phyloP scores from a whole-genome alignment of 148 eudicot genomes.

The Dysphania ambrosioides region DNA sequence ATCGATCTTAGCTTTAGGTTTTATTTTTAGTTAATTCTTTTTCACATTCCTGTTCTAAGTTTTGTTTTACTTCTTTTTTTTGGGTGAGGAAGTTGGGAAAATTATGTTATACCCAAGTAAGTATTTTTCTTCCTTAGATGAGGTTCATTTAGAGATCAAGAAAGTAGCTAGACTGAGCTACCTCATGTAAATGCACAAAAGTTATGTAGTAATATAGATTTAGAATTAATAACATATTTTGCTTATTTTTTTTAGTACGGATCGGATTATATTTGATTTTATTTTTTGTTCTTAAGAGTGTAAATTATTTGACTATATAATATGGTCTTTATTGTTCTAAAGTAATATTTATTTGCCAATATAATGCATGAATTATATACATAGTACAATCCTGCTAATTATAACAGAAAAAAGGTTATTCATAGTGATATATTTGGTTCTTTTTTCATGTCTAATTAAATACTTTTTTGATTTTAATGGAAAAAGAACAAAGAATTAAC shows the following conservation, averaged over 20 bases:
- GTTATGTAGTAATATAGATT: not conserved
- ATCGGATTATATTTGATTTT: too few species aligned
- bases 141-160: not conserved
- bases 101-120: too few species aligned
- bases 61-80: not conserved
- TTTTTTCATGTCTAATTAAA: too few species aligned
- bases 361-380: not conserved
- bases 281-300: not conserved
- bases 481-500: too few species aligned
- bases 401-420: too few species aligned
- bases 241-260: not conserved
- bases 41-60: not conserved
- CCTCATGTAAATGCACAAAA: not conserved
- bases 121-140: not conserved
- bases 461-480: too few species aligned
- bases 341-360: not conserved
- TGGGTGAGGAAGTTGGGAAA: too few species aligned
- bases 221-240: not conserved
- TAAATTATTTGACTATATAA: too few species aligned
- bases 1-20: not conserved
- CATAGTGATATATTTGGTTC: too few species aligned
- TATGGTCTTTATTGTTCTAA: not conserved
- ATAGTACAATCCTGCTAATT: not conserved
- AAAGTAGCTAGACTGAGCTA: constrained; percentile 5
- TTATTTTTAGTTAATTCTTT: not conserved